Percentiles rank a stretch among this genome's conserved stretches.
phyloP scores from a whole-genome alignment of 2,329 filamentous ascomycete genomes.

The Ophiognomonia clavigignenti-juglandacearum region DNA sequence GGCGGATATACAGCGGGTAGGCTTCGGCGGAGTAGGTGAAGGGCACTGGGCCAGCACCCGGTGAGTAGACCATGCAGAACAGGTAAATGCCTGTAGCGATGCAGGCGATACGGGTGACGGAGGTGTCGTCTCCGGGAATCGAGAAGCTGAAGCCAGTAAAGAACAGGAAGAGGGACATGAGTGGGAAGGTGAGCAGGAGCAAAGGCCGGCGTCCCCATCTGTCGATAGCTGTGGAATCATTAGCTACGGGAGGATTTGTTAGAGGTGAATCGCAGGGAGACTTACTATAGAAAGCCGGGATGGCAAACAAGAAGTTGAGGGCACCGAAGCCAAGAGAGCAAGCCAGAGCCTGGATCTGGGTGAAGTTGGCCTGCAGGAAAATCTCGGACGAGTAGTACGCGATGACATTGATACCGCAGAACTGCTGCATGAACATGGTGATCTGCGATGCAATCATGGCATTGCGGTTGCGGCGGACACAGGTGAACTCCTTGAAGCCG shows the following conservation, averaged over 20 bases:
- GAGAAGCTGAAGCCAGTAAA: constrained; percentile 44
- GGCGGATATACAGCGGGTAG: constrained; percentile 59
- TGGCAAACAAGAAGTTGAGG: constrained; percentile 58
- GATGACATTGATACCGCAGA: constrained; percentile 43
- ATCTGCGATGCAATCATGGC: constrained; percentile 56
- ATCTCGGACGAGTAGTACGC: constrained; percentile 59
- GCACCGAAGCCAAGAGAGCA: constrained; percentile 61
- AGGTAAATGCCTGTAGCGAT: constrained; percentile 46
- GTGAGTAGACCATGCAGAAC: constrained; percentile 47
- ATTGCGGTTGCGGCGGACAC: constrained; percentile 56
- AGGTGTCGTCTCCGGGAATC: constrained; percentile 32
- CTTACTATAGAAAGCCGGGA: constrained; percentile 53
- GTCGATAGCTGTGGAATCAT: constrained; percentile 54
- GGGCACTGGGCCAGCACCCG: constrained; percentile 58
- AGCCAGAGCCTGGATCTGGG: constrained; percentile 45
- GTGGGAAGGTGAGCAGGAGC: constrained; percentile 57
- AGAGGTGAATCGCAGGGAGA: neutral
- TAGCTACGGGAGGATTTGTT: too few relatives aligned
- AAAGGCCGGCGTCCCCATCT: constrained; percentile 62
- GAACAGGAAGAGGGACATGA: constrained; percentile 52
- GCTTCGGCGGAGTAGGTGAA: constrained; percentile 66
- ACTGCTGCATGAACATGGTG: constrained; percentile 60
- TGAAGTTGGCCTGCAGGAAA: constrained; percentile 51
- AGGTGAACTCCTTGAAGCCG: constrained; percentile 53
- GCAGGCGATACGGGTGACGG: constrained; percentile 35